Percentiles rank a stretch among this genome's conserved stretches.
These are phyloP conservation scores for Kandelia obovata DNA, from an alignment of 345 rosid species.

Conservation along the genomic window DNA sequence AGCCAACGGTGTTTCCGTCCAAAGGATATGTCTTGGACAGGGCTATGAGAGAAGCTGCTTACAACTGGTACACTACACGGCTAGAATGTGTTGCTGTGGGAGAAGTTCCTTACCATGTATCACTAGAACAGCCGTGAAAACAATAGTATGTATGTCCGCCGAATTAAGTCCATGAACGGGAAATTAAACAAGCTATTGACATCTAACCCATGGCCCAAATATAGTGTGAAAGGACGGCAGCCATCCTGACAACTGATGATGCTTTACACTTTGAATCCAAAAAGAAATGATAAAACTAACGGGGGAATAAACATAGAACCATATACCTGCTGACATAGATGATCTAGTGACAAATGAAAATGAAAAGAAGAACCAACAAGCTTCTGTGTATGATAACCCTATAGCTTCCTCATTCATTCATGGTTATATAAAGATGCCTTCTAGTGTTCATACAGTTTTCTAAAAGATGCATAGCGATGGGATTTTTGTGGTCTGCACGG, in stretches of 20 bases:
- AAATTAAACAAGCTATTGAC: background rate
- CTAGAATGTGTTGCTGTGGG: no score
- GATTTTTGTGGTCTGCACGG: no score
- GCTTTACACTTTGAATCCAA: slow-evolving; percentile 5
- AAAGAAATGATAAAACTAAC: background rate
- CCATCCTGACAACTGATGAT: background rate
- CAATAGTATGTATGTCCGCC: no score
- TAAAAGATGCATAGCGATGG: no score
- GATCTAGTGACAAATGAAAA: background rate
- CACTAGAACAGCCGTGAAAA: no score
- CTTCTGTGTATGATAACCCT: background rate
- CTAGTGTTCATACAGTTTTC: no score
- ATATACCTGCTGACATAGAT: background rate
- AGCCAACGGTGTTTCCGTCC: no score
- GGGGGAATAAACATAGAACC: background rate
- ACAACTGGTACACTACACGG: no score
- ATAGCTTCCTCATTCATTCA: background rate
- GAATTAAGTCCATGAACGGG: background rate
- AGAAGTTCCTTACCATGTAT: no score
- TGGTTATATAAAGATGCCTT: no score
- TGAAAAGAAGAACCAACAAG: background rate
- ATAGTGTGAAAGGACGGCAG: background rate
- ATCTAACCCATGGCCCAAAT: background rate
- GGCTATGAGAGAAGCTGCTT: no score
- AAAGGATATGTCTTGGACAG: no score